phyloP scores from a whole-genome alignment of 1,139 yeast species.

The Geotrichum reessii region DNA sequence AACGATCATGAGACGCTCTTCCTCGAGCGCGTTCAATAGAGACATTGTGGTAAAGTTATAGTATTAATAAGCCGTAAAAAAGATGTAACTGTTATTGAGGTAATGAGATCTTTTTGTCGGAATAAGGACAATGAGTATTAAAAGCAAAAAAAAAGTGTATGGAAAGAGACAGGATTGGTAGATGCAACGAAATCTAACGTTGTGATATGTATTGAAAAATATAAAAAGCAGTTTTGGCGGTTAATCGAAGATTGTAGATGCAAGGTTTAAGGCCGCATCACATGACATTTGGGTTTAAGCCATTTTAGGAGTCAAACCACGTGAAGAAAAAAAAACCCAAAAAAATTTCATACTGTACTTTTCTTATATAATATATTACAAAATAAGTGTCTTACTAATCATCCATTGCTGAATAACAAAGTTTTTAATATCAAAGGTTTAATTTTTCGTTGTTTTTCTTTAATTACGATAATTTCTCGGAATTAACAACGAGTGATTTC shows the following conservation, averaged over 20 bases:
- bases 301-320: neutral
- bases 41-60: conserved; percentile 36
- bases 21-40: conserved; percentile 43
- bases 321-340: neutral
- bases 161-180: too few relatives aligned
- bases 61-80: too few relatives aligned
- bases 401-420: neutral
- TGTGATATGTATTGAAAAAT: neutral
- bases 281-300: neutral
- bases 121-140: too few relatives aligned
- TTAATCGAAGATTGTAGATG: neutral
- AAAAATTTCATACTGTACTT: too few relatives aligned
- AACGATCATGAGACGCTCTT: conserved; percentile 40
- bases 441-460: neutral
- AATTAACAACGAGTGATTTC: neutral
- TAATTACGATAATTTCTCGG: neutral
- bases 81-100: neutral
- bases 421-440: neutral
- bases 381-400: neutral
- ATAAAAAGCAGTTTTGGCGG: neutral
- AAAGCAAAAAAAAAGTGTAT: too few relatives aligned
- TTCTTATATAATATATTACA: too few relatives aligned
- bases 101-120: neutral
- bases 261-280: neutral
- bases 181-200: neutral